phyloP scores from a whole-genome alignment of 139 green algal species.

The Gonium pectorale region DNA sequence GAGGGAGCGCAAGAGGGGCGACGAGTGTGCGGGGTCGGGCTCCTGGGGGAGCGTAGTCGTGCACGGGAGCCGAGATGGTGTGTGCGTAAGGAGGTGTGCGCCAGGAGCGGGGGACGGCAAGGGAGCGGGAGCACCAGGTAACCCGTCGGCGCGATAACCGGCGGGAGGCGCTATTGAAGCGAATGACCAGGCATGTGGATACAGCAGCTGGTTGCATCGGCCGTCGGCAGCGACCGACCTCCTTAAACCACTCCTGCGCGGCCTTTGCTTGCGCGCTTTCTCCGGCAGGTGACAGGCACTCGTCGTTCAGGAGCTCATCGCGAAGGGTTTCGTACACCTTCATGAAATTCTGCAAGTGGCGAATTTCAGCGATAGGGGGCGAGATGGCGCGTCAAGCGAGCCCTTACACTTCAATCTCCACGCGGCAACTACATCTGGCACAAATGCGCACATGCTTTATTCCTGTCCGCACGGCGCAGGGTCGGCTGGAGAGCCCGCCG shows the following conservation, averaged over 20 bases:
- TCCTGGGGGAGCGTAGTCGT: no score
- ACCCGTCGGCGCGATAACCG: no score
- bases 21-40: no score
- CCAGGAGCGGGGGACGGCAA: no score
- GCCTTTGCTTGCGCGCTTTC: conserved; percentile 63
- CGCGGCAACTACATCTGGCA: not conserved
- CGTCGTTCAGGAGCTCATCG: conserved; percentile 81
- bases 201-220: not conserved
- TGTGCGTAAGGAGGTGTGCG: no score
- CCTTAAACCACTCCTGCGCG: conserved; percentile 75
- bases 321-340: conserved; percentile 72
- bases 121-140: no score
- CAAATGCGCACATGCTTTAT: not conserved
- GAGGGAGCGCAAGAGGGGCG: no score
- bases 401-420: not conserved
- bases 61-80: no score
- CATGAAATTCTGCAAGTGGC: conserved; percentile 40
- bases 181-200: no score
- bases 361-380: not conserved
- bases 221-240: conserved; percentile 58
- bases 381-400: not conserved
- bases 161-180: no score
- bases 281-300: conserved; percentile 53
- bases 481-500: not conserved
- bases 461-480: not conserved